Percentiles rank a stretch among this genome's conserved stretches.
These are phyloP conservation scores for Diaporthe batatas DNA, from an alignment of 2,329 filamentous ascomycete species.

Conservation along the genomic window DNA sequence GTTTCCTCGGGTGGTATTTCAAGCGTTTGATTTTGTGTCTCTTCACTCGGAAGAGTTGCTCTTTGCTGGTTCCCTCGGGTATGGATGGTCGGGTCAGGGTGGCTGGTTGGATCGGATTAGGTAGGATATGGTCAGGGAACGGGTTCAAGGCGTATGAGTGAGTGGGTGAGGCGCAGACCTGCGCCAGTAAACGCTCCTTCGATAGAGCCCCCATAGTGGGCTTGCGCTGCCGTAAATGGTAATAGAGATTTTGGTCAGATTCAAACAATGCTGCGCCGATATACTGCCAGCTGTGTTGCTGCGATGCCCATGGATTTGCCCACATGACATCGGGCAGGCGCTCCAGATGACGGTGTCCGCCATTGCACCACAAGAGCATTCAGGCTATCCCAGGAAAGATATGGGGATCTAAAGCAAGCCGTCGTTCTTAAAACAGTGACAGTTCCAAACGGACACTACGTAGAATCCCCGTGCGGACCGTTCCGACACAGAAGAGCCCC, in stretches of 20 bases:
- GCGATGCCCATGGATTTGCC: background rate
- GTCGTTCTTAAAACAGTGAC: background rate
- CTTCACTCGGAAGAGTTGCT: background rate
- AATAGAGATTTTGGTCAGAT: conserved; percentile 24
- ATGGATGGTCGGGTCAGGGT: background rate
- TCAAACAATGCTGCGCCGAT: background rate
- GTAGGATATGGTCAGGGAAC: background rate
- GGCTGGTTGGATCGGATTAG: background rate
- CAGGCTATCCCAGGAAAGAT: background rate
- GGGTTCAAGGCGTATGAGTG: conserved; percentile 22
- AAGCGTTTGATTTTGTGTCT: conserved; percentile 26
- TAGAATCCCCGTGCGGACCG: background rate
- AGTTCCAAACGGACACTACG: background rate
- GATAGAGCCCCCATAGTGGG: background rate
- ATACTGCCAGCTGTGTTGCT: background rate
- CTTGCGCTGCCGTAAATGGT: conserved; percentile 19
- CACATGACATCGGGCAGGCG: background rate
- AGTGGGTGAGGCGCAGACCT: background rate
- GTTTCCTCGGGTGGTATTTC: conserved; percentile 1
- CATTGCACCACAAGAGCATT: too few relatives aligned
- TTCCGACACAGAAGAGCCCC: background rate
- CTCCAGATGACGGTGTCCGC: too few relatives aligned
- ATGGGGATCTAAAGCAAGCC: background rate
- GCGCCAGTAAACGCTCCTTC: conserved; percentile 13
- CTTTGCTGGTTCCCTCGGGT: background rate